Percentiles rank a stretch among this genome's conserved stretches.
phyloP scores from a whole-genome alignment of 768 basidiomycete species.

The Lentinus brumalis region DNA sequence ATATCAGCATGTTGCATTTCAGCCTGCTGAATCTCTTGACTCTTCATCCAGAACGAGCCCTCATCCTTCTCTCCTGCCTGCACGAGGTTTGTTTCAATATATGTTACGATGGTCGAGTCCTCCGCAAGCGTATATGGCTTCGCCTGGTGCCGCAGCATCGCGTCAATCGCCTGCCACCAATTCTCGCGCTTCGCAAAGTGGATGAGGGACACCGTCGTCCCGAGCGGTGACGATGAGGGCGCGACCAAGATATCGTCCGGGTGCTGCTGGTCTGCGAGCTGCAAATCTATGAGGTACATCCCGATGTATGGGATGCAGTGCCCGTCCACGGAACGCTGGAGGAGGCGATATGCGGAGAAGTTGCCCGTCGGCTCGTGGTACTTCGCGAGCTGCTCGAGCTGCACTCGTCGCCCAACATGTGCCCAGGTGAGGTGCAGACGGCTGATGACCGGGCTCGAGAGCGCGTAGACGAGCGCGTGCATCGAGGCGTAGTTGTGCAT shows the following conservation, averaged over 20 bases:
- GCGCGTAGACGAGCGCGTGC: constrained; percentile 64
- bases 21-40: constrained; percentile 58
- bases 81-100: constrained; percentile 50
- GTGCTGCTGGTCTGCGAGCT: constrained; percentile 55
- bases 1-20: constrained; percentile 67
- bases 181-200: constrained; percentile 58
- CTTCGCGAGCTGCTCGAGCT: constrained; percentile 52
- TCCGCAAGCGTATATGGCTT: constrained; percentile 51
- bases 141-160: constrained; percentile 60
- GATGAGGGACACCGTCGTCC: constrained; percentile 35
- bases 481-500: constrained; percentile 70
- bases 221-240: constrained; percentile 14
- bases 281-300: constrained; percentile 63
- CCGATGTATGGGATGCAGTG: constrained; percentile 71
- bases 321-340: constrained; percentile 43
- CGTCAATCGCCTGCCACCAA: constrained; percentile 54
- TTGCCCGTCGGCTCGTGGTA: constrained; percentile 62
- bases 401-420: constrained; percentile 54
- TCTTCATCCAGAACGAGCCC: constrained; percentile 58
- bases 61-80: constrained; percentile 43
- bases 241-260: constrained; percentile 35
- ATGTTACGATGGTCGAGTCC: constrained; percentile 46
- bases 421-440: constrained; percentile 67
- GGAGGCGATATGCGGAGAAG: constrained; percentile 55
- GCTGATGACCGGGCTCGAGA: constrained; percentile 59